These are phyloP conservation scores for Posidonia oceanica DNA, from an alignment of 116 monocot species.

Conservation along the genomic window DNA sequence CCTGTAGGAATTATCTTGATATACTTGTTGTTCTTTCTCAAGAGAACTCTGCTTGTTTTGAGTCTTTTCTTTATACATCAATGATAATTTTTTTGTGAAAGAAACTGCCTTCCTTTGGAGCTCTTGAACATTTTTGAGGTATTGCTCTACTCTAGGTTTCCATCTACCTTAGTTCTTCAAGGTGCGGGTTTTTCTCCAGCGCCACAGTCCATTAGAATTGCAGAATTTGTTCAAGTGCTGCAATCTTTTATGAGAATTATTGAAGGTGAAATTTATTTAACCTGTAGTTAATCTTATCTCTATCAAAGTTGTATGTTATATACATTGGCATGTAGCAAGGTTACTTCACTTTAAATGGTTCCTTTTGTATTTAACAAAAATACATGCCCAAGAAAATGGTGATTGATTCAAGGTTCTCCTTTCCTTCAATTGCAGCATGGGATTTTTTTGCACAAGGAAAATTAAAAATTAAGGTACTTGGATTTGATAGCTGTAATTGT, in stretches of 20 bases:
- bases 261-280: conserved; percentile 27
- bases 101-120: neutral
- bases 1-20: no score
- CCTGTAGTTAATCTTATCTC: neutral
- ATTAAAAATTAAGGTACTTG: conserved; percentile 39
- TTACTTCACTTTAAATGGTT: neutral
- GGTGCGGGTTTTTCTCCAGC: conserved; percentile 61
- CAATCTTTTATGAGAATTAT: conserved; percentile 45
- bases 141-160: conserved; percentile 37
- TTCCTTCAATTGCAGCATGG: conserved; percentile 41
- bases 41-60: neutral
- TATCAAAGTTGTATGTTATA: neutral
- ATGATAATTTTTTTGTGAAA: neutral
- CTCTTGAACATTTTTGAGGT: neutral
- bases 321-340: no score
- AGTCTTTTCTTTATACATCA: neutral
- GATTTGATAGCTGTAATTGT: neutral
- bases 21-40: no score
- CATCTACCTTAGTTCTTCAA: conserved; percentile 67
- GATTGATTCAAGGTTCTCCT: neutral
- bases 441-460: conserved; percentile 49
- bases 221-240: conserved; percentile 37
- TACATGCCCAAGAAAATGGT: neutral
- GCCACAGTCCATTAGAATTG: conserved; percentile 54
- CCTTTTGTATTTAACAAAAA: neutral